Evolutionary conservation across 2,329 filamentous ascomycete species (phyloP).

Genomic region (Cordyceps farinosa): DNA sequence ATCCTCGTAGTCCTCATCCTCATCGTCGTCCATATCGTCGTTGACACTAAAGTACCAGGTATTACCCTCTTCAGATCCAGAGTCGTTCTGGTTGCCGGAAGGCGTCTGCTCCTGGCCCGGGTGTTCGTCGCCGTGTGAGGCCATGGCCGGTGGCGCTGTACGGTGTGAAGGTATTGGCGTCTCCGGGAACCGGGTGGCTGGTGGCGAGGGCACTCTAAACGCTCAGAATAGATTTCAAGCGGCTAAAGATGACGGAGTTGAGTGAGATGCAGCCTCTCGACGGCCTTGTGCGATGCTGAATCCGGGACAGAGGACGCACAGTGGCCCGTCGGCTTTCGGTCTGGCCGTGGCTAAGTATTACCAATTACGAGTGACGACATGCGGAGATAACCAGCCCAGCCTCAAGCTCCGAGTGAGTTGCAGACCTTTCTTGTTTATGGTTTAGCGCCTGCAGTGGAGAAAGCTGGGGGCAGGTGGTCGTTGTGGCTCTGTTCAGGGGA

Average conservation of each 20-base stretch:
- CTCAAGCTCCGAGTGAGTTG: slow-evolving; percentile 1
- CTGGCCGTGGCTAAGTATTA: not conserved
- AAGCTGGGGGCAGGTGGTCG: not conserved
- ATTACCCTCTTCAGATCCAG: slow-evolving; percentile 8
- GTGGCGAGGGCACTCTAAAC: not conserved
- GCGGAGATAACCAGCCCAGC: slow-evolving; percentile 15
- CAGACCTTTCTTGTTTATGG: not conserved
- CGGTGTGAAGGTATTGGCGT: not conserved
- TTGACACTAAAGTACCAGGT: slow-evolving; percentile 16
- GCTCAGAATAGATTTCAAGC: not conserved
- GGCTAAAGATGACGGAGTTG: not conserved
- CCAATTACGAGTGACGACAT: slow-evolving; percentile 17
- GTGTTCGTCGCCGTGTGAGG: not conserved
- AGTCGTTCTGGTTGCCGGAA: not conserved
- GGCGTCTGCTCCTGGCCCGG: not conserved
- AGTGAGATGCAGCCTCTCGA: not conserved
- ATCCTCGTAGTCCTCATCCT: slow-evolving; percentile 30
- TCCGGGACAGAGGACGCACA: not conserved
- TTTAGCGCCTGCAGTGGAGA: not conserved
- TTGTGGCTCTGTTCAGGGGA: not conserved
- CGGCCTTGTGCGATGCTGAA: not conserved
- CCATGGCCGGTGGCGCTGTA: not conserved
- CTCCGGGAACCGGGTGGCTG: not conserved
- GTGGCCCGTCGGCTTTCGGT: not conserved
- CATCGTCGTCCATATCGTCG: slow-evolving; percentile 20